Percentiles rank a stretch among this genome's conserved stretches.
Evolutionary conservation across 139 green algal genomes (phyloP).

Genomic region (Mychonastes homosphaera): DNA sequence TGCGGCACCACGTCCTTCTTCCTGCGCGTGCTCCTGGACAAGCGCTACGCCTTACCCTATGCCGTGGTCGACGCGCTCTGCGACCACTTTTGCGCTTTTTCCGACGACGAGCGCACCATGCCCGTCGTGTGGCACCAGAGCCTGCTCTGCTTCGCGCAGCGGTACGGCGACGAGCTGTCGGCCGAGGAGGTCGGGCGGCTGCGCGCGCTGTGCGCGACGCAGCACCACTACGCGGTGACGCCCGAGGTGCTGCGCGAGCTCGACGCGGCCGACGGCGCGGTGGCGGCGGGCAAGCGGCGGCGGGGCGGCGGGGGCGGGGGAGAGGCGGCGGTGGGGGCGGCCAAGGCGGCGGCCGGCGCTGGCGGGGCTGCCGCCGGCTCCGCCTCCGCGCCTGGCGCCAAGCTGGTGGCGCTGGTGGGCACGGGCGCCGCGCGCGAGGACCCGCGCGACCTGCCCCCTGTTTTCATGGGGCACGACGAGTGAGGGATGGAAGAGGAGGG

Average conservation of each 20-base stretch:
- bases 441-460: constrained; percentile 51
- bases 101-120: constrained; percentile 70
- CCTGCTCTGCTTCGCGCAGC: constrained; percentile 90
- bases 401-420: constrained; percentile 37
- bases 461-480: constrained; percentile 73
- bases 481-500: no score
- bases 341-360: not conserved
- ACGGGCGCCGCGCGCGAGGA: no score
- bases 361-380: constrained; percentile 6
- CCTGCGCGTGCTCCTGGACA: constrained; percentile 93
- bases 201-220: constrained; percentile 53
- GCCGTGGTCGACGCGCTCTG: constrained; percentile 44
- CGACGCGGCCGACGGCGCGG: constrained; percentile 34
- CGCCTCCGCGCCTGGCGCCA: not conserved
- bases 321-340: not conserved
- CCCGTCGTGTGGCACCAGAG: constrained; percentile 98
- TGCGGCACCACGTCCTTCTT: constrained; percentile 94
- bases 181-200: constrained; percentile 70
- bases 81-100: constrained; percentile 69
- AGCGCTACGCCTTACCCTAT: constrained; percentile 98
- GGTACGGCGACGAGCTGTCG: constrained; percentile 85
- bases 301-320: not conserved
- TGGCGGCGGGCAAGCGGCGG: not conserved
- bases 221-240: constrained; percentile 84
- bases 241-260: constrained; percentile 87